phyloP scores from a whole-genome alignment of 371 early-diverging fungal genomes.

The Capillidium rhysosporum region DNA sequence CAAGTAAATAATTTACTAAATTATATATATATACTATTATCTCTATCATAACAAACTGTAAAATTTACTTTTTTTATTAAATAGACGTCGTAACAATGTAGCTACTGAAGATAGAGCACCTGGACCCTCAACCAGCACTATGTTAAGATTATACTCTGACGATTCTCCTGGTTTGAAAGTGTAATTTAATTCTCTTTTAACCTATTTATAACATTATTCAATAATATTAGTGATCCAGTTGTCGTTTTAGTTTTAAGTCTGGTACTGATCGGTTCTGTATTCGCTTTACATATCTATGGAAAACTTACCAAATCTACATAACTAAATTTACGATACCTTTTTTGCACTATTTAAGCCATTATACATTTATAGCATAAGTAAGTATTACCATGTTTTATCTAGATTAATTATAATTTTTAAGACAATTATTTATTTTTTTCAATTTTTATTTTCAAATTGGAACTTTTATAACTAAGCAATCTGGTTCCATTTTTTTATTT shows the following conservation, averaged over 20 bases:
- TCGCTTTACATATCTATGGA: constrained; percentile 69
- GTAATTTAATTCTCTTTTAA: constrained; percentile 26
- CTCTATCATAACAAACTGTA: no score
- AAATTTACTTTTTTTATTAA: constrained; percentile 10
- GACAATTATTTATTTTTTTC: no score
- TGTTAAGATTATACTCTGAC: constrained; percentile 93
- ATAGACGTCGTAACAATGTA: constrained; percentile 16
- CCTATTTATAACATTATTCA: background rate
- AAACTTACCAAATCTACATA: constrained; percentile 24
- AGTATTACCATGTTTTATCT: no score
- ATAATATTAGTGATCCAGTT: constrained; percentile 91
- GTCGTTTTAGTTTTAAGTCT: constrained; percentile 81
- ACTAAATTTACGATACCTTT: no score
- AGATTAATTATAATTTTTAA: no score
- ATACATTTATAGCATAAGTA: no score
- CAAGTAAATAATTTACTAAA: background rate
- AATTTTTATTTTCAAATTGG: no score
- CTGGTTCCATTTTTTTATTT: no score
- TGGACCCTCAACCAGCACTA: constrained; percentile 39
- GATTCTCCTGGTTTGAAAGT: constrained; percentile 93
- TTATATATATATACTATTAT: constrained; percentile 5
- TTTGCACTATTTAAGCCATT: no score
- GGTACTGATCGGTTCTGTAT: constrained; percentile 75
- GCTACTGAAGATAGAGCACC: constrained; percentile 9
- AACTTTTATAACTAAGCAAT: no score